Base-by-base conservation (phyloP, 2,329 filamentous ascomycete genomes). In the Coniochaeta hoffmannii region DNA sequence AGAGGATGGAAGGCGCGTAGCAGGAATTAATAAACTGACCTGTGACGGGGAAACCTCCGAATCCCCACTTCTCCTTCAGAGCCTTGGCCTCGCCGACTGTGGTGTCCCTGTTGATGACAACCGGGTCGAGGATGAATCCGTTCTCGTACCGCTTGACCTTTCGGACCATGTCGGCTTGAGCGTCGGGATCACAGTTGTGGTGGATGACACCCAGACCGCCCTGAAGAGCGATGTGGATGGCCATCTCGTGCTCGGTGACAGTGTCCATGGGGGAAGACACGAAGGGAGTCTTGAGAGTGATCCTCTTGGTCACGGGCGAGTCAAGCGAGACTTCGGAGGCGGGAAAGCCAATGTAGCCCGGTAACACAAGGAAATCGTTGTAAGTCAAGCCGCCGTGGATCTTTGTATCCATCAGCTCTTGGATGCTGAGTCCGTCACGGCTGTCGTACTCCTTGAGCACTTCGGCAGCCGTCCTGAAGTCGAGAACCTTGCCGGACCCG, bases 111-210 rank as follows among this genome's bases (percentile, higher is more conserved):
- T 83, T 88, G 65, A 99, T 90, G 68, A 97, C 92, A 56, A 99
- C 85, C 44, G 94, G 94, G 69, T 99, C 95, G 50, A 90, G 80
- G 69, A 99, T 99, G 80, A 99, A 99, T 65, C 94, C 94, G 77
- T 99, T 99, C 79, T 99, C 94, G 74, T 91, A 99, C 68, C 94
- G 85, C 87, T 99, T 99, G 66, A 99, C 94, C 80, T 97, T 97
- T 73, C 90, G 85, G 63, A 99, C 90, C 94, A 99, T 99, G 78
- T 96, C 92, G 62, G 94, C 94, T 79, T 99, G 94, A 55, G 90
- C 89, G 28, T 97, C 90, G 30, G 92, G 83, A n/a, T 92, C 94
- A 82, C 94, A 99, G 80, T 99, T 99, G 83, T 99, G 94, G 80
- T 99, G 94, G 64, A 99, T 96, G 65, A 99, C 91, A 76, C 94